These are phyloP conservation scores for Hippophae gyantsensis DNA, from an alignment of 306 rosid genomes.

Conservation along the genomic window DNA sequence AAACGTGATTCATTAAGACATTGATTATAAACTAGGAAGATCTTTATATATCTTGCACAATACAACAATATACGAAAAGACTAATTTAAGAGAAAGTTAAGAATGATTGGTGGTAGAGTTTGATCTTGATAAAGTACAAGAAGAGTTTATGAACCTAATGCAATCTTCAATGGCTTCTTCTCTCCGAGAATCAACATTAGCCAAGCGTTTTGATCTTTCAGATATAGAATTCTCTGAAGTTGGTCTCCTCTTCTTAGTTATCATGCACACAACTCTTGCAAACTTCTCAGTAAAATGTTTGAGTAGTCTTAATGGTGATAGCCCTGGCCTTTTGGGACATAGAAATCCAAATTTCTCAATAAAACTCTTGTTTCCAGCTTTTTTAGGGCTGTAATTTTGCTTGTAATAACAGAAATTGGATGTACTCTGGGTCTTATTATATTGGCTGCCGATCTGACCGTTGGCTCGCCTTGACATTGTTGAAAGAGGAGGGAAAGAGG, in stretches of 20 bases:
- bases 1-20: too few species aligned
- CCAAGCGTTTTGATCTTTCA: slow-evolving; percentile 33
- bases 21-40: too few species aligned
- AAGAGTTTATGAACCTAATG: slow-evolving; percentile 72
- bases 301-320: slow-evolving; percentile 35
- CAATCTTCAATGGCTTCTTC: slow-evolving; percentile 80
- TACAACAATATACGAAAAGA: neutral
- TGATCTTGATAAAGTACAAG: slow-evolving; percentile 46
- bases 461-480: slow-evolving; percentile 17
- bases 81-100: neutral
- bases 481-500: slow-evolving; percentile 7
- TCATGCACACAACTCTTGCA: slow-evolving; percentile 32
- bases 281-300: slow-evolving; percentile 51
- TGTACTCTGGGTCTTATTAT: slow-evolving; percentile 9
- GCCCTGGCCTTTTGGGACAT: slow-evolving; percentile 23
- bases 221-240: slow-evolving; percentile 19
- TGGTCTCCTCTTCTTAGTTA: slow-evolving; percentile 25
- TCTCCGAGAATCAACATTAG: slow-evolving; percentile 46
- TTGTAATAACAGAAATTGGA: slow-evolving; percentile 17
- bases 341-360: slow-evolving; percentile 20
- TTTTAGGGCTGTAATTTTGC: slow-evolving; percentile 17
- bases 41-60: neutral
- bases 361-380: slow-evolving; percentile 1
- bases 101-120: slow-evolving; percentile 31
- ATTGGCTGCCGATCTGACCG: slow-evolving; percentile 7